Evolutionary conservation across 495 filamentous ascomycete species (phyloP), one percentile per base, ranked within the genome.

Genomic region (Aspergillus sclerotioniger): DNA sequence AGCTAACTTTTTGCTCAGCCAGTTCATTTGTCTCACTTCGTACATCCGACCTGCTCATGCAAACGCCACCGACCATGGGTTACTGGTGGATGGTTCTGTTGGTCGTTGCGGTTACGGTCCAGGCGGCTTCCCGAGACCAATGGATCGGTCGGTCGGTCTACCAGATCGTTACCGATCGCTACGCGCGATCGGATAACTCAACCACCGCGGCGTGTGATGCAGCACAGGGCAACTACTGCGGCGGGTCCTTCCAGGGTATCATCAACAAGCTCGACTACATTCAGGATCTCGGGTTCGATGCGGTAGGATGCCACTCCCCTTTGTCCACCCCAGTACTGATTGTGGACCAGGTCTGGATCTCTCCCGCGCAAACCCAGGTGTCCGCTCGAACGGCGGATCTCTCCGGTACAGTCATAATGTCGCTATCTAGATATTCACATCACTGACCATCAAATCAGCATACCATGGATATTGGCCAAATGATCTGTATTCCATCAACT

Each of bases 381-480:
- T 32, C 47, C 2, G 13, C 6, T 1, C 47, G 47, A 16, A 50
- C 47, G 5, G 10, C 47, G 25, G 47, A 32, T 32, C 47, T 50
- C 28, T 50, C 47, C 29, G 45, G 45, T 48, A 48, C 8, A 20
- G 6, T 28, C 25, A 25, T 13, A 19, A 28, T 15, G 19, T 48
- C 8, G 45, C 15, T 20, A 28, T 10, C 6, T 48, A 48, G 10
- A 20, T 28, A 25, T 48, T 10, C 7, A 25, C 17, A 28, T 33
- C 6, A 33, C 31, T 33, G 10, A 33, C 31, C 10, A 33, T 33
- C 10, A 16, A 17, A 2, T 25, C 20, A 49, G 47, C 47, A 33
- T 50, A 50, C 47, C 47, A 50, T 50, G 47, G 47, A 13, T 50
- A 50, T 13, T 50, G 47, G 47, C 47, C 47, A 32, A 50, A 50